Evolutionary conservation across 2,329 filamentous ascomycete species (phyloP).

Genomic region (Dactylonectria macrodidyma): DNA sequence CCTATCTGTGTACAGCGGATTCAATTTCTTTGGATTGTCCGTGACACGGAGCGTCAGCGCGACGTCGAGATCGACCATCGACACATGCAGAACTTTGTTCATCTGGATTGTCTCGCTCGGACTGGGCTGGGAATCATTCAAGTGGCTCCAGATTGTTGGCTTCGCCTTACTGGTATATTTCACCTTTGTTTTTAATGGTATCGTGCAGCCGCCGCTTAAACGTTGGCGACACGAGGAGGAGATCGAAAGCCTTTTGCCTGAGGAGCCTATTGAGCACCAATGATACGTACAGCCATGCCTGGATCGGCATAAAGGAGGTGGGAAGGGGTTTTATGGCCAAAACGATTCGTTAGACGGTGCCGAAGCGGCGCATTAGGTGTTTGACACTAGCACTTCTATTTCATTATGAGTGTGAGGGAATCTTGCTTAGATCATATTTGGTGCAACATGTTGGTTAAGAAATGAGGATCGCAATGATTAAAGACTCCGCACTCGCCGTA

Average conservation of each 20-base stretch:
- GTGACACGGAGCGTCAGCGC: conserved; percentile 92
- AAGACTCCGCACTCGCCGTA: conserved; percentile 29
- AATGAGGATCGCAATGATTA: conserved; percentile 1
- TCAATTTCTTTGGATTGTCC: conserved; percentile 98
- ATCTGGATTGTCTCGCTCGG: conserved; percentile 97
- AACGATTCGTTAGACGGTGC: neutral
- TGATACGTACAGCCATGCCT: conserved; percentile 31
- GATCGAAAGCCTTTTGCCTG: conserved; percentile 79
- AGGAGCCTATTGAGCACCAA: conserved; percentile 85
- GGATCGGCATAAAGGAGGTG: conserved; percentile 5
- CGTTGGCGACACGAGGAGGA: conserved; percentile 71
- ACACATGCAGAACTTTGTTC: conserved; percentile 96
- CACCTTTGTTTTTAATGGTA: conserved; percentile 96
- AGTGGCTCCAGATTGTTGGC: conserved; percentile 93
- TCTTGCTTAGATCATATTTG: conserved; percentile 17
- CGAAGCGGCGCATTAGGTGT: conserved; percentile 27
- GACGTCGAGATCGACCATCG: conserved; percentile 94
- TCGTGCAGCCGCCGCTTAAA: conserved; percentile 86
- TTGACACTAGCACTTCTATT: conserved; percentile 6
- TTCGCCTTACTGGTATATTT: conserved; percentile 95
- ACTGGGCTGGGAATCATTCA: conserved; percentile 97
- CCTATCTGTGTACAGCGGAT: conserved; percentile 73
- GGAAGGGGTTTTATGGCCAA: neutral
- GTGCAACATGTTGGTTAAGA: conserved; percentile 15
- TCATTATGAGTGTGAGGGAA: conserved; percentile 7